These are phyloP conservation scores for Erigeron canadensis DNA, from an alignment of 129 eudicot genomes.

Conservation along the genomic window DNA sequence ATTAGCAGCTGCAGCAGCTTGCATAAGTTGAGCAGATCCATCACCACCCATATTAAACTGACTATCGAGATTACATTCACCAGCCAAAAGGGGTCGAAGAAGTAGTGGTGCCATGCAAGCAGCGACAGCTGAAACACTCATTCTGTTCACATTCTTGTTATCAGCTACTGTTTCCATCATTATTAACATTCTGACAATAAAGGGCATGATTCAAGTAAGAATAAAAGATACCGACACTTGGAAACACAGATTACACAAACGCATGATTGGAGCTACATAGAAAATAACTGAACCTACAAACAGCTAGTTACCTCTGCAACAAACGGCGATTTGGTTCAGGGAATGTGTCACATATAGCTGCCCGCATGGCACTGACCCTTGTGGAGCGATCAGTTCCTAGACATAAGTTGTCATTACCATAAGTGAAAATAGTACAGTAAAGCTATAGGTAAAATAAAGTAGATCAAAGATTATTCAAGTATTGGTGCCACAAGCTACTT, in stretches of 20 bases:
- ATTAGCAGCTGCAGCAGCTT: slow-evolving; percentile 99
- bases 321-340: slow-evolving; percentile 98
- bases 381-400: slow-evolving; percentile 77
- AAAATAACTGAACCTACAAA: neutral
- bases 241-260: neutral
- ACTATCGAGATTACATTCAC: slow-evolving; percentile 85
- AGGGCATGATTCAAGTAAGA: slow-evolving; percentile 9
- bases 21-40: slow-evolving; percentile 89
- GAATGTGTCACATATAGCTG: slow-evolving; percentile 89
- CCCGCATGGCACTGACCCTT: slow-evolving; percentile 75
- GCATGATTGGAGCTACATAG: slow-evolving; percentile 10
- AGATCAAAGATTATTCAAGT: neutral
- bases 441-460: neutral
- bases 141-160: slow-evolving; percentile 67
- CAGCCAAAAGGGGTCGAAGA: slow-evolving; percentile 94
- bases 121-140: slow-evolving; percentile 97
- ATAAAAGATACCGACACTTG: neutral
- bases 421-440: slow-evolving; percentile 11
- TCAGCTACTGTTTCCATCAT: slow-evolving; percentile 86
- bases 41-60: slow-evolving; percentile 75
- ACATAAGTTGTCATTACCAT: slow-evolving; percentile 21
- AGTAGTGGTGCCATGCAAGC: slow-evolving; percentile 99
- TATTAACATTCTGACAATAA: slow-evolving; percentile 57
- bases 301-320: slow-evolving; percentile 64
- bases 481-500: neutral